Base-by-base conservation (phyloP, 768 basidiomycete species). In the Lanmaoa rubissima region DNA sequence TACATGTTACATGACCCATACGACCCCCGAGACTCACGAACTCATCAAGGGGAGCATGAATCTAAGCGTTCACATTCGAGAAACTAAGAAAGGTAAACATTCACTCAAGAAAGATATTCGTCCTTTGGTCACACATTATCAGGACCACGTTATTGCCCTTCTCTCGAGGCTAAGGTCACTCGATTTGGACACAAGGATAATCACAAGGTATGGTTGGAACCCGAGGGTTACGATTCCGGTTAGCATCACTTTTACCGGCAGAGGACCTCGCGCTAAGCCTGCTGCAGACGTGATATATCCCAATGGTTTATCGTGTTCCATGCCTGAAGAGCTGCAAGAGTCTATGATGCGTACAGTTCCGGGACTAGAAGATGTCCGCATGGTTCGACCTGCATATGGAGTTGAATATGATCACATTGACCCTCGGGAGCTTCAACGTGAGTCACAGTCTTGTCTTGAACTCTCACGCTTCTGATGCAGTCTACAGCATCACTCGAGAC, bases 381-480 rank as follows among this genome's bases (percentile, higher is more conserved):
- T 96, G 79, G 81, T 90, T 5, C 75, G 80, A 61, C 93, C 93
- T 1, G 94, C 92, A 0, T 96, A 95, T 73, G 94, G 94, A 3
- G 92, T 96, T 34, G 92, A 96, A 69, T 96, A 96, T 61, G 94
- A 96, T 66, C 86, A 92, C 65, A 79, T 96, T 12, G 92, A 96
- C 73, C 88, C 94, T 10, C 76, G 90, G 21, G 93, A 94, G 61
- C 79, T 96, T 38, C 75, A 75, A 32, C 75, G 91, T 91, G 60
- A 61, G 88, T 79, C 16, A 16, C 28, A 10, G 0, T 28, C 26
- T n/a, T 36, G 3, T 51, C 44, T 17, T 9, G 31, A 40, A 3
- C 17, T 16, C 12, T 32, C 14, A 17, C 4, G 13, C 5, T 17
- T 38, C 39, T 60, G 19, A 72, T 35, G 24, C 11, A 21, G 5